phyloP scores from a whole-genome alignment of 768 basidiomycete genomes.

The Boletus reticuloceps region DNA sequence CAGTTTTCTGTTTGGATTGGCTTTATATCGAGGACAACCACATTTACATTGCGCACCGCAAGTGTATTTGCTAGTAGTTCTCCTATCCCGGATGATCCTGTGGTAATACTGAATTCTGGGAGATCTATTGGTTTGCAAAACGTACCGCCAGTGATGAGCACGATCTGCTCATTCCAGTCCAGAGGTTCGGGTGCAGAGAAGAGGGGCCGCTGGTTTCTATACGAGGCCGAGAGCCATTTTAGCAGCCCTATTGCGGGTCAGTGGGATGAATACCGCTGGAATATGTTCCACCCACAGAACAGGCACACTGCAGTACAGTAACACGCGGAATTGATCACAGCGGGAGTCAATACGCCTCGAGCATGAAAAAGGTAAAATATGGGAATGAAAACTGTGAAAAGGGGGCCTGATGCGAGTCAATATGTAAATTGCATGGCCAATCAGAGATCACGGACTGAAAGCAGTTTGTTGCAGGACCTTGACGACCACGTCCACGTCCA shows the following conservation, averaged over 20 bases:
- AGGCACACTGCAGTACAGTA: slow-evolving; percentile 60
- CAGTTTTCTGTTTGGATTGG: slow-evolving; percentile 76
- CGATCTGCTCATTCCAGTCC: slow-evolving; percentile 88
- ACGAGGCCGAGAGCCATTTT: slow-evolving; percentile 68
- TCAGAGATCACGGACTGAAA: slow-evolving; percentile 59
- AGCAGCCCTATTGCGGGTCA: slow-evolving; percentile 50
- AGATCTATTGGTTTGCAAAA: background rate
- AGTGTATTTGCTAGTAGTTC: slow-evolving; percentile 86
- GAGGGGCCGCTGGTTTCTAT: slow-evolving; percentile 70
- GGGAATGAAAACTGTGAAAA: slow-evolving; percentile 80
- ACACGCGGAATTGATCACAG: slow-evolving; percentile 46
- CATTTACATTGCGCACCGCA: slow-evolving; percentile 75
- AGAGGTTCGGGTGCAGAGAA: slow-evolving; percentile 58
- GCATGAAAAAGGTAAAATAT: slow-evolving; percentile 77
- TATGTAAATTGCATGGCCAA: background rate
- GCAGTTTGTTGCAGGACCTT: slow-evolving; percentile 76
- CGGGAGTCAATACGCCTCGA: slow-evolving; percentile 45
- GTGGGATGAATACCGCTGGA: background rate
- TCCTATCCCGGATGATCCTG: slow-evolving; percentile 88
- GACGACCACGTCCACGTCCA: slow-evolving; percentile 76
- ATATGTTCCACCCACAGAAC: slow-evolving; percentile 56
- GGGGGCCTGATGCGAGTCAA: slow-evolving; percentile 56
- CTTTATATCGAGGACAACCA: slow-evolving; percentile 84
- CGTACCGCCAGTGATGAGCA: slow-evolving; percentile 88
- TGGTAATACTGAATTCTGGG: background rate